Evolutionary conservation across 371 early-diverging fungal genomes (phyloP), one percentile per base, ranked within the genome.

Genomic region (Rhizopus delemar): DNA sequence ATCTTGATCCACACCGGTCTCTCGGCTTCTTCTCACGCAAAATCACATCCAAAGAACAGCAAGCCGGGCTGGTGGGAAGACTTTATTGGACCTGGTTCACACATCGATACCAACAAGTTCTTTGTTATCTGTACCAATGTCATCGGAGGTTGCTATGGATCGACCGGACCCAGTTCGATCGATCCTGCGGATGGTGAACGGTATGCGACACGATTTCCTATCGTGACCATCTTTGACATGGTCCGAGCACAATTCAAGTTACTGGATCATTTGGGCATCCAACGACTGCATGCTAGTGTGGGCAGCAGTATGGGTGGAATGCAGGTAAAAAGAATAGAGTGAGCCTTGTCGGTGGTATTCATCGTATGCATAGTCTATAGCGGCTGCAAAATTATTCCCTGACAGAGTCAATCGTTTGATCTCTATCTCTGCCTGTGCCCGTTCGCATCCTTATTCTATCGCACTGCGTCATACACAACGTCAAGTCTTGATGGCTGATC

Each of bases 61-160:
- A 78, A 82, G 12, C 86, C 90, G 3, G 98, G 98, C 29, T 97
- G 98, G 98, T 97, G 98, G 98, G 96, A 97, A 66, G 86, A 89
- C 65, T 97, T 97, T 63, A 97, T 97, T 54, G 97, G 93, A 0
- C 90, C 93, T 8, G 93, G 93, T 6, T 61, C 79, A 29, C 81
- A 89, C 8, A 85, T 94, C 36, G 94, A 94, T 63, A 94, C 93
- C 49, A 85, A 91, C 79, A 85, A 86, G 62, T 94, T 89, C 71
- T 92, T 86, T 75, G 90, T 94, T 1, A 86, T 94, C 51, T 94
- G 94, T 59, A 90, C 93, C 4, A 94, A 93, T 69, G 91, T 90
- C 12, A 78, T 94, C 53, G 94, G 94, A 41, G 91, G 93, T 0
- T 94, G 94, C 63, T 93, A 92, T 63, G 94, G 94, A 3, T 93